Conservation (phyloP, 1,139 yeast genomes). For the Magnusiomyces fungicola region DNA sequence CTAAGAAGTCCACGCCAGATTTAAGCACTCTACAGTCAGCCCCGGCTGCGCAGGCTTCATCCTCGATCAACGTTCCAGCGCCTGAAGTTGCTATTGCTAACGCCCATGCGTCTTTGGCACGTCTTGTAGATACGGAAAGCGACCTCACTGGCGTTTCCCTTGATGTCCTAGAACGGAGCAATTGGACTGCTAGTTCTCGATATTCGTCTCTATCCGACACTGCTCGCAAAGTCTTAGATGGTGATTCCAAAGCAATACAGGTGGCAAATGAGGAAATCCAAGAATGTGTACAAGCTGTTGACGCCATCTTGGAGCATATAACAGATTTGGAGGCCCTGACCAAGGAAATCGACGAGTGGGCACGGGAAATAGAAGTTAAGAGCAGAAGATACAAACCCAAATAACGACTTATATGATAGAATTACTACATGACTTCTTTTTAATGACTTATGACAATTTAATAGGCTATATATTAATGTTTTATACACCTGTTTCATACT, state of each 20-base stretch:
- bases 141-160: constrained; percentile 28
- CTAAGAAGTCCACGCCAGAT: neutral
- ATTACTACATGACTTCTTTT: neutral
- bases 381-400: constrained; percentile 22
- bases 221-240: constrained; percentile 24
- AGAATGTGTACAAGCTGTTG: constrained; percentile 31
- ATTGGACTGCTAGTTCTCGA: constrained; percentile 26
- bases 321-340: constrained; percentile 41
- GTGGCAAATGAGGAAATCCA: constrained; percentile 33
- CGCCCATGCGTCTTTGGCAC: constrained; percentile 19
- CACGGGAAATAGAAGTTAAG: constrained; percentile 45
- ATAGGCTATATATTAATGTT: neutral
- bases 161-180: constrained; percentile 31
- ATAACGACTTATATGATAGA: neutral
- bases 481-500: neutral
- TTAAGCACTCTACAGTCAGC: too few relatives aligned
- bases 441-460: neutral
- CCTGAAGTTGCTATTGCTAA: constrained; percentile 14
- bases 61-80: neutral
- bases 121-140: constrained; percentile 30
- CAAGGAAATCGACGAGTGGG: constrained; percentile 54
- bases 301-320: constrained; percentile 42
- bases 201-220: constrained; percentile 27
- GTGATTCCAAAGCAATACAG: constrained; percentile 19
- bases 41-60: neutral